Evolutionary conservation across 768 basidiomycete species (phyloP).

Genomic region (Lactifluus piperatus): DNA sequence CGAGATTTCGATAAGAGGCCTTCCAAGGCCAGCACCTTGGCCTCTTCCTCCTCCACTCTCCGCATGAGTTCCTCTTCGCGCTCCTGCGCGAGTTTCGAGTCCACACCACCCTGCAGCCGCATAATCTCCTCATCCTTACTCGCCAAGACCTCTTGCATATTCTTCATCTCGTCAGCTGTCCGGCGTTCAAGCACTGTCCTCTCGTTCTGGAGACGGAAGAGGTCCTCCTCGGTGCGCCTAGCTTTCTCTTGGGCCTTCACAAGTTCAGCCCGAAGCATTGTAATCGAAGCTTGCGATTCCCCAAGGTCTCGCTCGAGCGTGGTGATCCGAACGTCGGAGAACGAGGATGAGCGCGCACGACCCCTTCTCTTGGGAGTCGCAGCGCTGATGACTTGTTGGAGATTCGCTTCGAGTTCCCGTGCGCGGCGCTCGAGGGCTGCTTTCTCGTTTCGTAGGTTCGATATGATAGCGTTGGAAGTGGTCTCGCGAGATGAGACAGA

Average conservation of each 20-base stretch:
- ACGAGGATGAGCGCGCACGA: conserved; percentile 47
- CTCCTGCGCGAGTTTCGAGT: conserved; percentile 30
- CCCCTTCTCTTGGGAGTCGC: conserved; percentile 29
- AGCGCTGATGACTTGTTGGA: conserved; percentile 30
- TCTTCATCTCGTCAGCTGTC: conserved; percentile 35
- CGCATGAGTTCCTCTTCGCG: conserved; percentile 54
- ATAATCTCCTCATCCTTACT: conserved; percentile 54
- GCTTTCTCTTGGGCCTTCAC: conserved; percentile 38
- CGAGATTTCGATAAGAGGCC: conserved; percentile 36
- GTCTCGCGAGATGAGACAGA: conserved; percentile 13
- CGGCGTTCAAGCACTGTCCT: conserved; percentile 45
- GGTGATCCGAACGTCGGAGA: conserved; percentile 41
- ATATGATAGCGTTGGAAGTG: conserved; percentile 2
- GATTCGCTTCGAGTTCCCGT: conserved; percentile 44
- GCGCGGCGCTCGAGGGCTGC: conserved; percentile 45
- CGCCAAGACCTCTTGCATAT: conserved; percentile 37
- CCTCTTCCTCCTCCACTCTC: conserved; percentile 67
- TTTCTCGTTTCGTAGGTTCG: conserved; percentile 48
- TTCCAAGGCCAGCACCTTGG: conserved; percentile 53
- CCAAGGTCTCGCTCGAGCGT: conserved; percentile 49
- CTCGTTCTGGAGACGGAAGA: conserved; percentile 50
- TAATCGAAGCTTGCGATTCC: conserved; percentile 36
- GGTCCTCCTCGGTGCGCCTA: conserved; percentile 36
- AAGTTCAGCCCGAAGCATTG: conserved; percentile 39
- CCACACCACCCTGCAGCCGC: conserved; percentile 32